Evolutionary conservation across 495 filamentous ascomycete species (phyloP), one percentile per base, ranked within the genome.

Genomic region (Pyrenopolyporus hunteri): DNA sequence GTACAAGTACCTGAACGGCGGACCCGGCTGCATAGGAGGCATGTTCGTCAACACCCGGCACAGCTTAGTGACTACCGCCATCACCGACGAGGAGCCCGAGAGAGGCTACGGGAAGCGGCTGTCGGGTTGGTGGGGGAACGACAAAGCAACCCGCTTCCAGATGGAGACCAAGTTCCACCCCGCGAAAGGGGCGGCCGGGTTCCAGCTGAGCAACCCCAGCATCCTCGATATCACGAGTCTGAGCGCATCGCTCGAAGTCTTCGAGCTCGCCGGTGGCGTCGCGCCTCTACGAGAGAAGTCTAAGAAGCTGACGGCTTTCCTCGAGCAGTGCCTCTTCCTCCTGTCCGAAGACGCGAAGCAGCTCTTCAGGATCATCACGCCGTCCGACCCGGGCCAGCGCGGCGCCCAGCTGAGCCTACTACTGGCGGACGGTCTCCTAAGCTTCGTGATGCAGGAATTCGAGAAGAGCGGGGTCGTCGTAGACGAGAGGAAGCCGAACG

Each of bases 1-100:
- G 44, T 98, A 98, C 79, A 98, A 98, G 75, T 98, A 98, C 70
- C 81, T 98, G 55, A 97, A 97, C 69, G 83, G 85, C 46, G 95
- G 95, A 0, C 93, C 94, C 1, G 94, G 94, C 25, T 84, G 85
- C 22, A 96, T 96, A 67, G 93, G 84, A 14, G 92, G 90, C 4
- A 71, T 92, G 16, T 98, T 97, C 64, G 90, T 98, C 16, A 91
- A 98, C 70, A 83, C 88, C 39, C 82, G 79, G 42, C 86, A 96
- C 69, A 84, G 86, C 64, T 70, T 65, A 70, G 87, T 68, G 66
- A 82, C 63, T 43, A 78, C 67, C 53, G 67, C 52, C 19, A 60
- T 68, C 10, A 69, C 67, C 10, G 73, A 75, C 40, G 70, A 70
- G 28, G 64, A 66, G 33, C 67, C 73, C 28, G 70, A 74, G 63